Base-by-base conservation (phyloP, 305 asterid genomes). In the Fraxinus angustifolia region DNA sequence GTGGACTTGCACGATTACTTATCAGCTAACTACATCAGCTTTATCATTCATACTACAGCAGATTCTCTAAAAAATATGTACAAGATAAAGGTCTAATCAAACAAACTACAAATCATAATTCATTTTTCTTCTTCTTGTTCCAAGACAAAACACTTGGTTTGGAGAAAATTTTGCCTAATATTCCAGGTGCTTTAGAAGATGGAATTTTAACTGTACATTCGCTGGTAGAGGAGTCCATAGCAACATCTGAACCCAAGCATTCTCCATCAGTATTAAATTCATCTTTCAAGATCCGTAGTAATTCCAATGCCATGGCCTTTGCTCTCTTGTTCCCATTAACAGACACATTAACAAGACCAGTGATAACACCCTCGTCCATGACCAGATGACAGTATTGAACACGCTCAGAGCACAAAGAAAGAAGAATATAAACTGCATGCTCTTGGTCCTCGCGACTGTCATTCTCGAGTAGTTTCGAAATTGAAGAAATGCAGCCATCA, bases 321-420 rank as follows among this genome's bases (percentile, higher is more conserved):
- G 88, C 94, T 84, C 68, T 87, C 73, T 72, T 40, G 82, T 85
- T 95, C 77, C 97, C 98, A 10, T 89, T 95, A 67, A 85, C n/a
- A 0, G 94, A 90, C 21, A 93, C 79, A n/a, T 56, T 76, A 6
- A 88, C 83, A 1, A 95, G 96, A 77, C 85, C 87, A 0, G 98
- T 92, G 82, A 93, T 84, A 28, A 89, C 90, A 19, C 94, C 95
- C 80, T 93, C 98, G 0, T 86, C 86, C 97, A 93, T 90, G 34
- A 91, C 93, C 79, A 91, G 77, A 80, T 80, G 81, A 82, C 97
- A 89, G 65, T 86, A 90, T 6, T 81, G 77, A 19, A 53, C 78
- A 0, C 91, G 74, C 67, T 91, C 91, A 42, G 88, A 85, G 90
- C 98, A 95, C 79, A 93, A 42, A 3, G 91, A 88, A 16, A 93